These are phyloP conservation scores for Juglanconis oblonga DNA, from an alignment of 2,329 filamentous ascomycete genomes.

Conservation along the genomic window DNA sequence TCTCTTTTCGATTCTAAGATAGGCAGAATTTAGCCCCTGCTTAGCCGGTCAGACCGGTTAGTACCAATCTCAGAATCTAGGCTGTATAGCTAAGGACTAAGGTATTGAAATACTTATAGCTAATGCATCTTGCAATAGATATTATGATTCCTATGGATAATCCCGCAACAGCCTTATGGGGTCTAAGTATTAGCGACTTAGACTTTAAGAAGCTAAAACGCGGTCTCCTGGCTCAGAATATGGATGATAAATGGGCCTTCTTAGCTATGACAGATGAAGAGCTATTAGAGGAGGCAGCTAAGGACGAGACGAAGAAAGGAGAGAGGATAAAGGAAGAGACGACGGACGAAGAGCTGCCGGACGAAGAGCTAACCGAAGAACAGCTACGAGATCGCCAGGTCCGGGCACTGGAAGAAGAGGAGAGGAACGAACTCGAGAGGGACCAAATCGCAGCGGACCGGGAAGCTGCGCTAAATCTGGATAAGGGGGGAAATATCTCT, in stretches of 20 bases:
- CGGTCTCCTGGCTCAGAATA: background rate
- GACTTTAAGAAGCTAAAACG: slow-evolving; percentile 4
- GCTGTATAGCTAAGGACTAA: background rate
- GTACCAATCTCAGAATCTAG: background rate
- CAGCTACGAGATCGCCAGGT: background rate
- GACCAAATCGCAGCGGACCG: background rate
- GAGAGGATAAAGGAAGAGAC: background rate
- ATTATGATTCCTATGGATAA: background rate
- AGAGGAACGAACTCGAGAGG: background rate
- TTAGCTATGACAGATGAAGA: background rate
- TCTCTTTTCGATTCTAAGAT: background rate
- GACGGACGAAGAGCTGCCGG: background rate
- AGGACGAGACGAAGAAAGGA: background rate
- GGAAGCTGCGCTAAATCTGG: background rate
- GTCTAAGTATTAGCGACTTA: background rate
- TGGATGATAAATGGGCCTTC: slow-evolving; percentile 4
- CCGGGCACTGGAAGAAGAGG: background rate
- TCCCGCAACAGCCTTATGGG: background rate
- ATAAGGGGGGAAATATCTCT: background rate
- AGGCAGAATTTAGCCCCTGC: background rate
- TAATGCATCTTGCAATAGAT: background rate
- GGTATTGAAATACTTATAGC: background rate
- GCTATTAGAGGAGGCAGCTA: background rate
- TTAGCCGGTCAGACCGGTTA: background rate
- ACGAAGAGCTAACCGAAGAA: background rate